phyloP scores from a whole-genome alignment of 2,329 filamentous ascomycete genomes.

The Fusarium napiforme region DNA sequence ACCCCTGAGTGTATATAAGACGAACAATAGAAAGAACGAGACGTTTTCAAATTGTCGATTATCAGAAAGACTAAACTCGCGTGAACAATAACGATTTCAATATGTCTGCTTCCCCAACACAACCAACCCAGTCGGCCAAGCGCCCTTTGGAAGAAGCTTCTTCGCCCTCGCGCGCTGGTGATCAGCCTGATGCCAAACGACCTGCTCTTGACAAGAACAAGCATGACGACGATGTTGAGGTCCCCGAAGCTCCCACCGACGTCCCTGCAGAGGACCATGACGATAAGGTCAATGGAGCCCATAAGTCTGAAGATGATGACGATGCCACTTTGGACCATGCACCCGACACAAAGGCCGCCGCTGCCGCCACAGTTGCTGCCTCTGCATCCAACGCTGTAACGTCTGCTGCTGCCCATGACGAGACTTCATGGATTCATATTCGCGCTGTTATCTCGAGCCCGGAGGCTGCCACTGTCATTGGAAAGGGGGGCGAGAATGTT shows the following conservation, averaged over 20 bases:
- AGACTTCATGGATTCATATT: slow-evolving; percentile 96
- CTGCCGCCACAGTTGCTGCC: slow-evolving; percentile 52
- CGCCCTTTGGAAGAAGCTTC: slow-evolving; percentile 97
- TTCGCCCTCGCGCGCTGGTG: slow-evolving; percentile 88
- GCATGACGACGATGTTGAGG: slow-evolving; percentile 67
- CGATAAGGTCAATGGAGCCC: slow-evolving; percentile 59
- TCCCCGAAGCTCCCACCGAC: slow-evolving; percentile 48
- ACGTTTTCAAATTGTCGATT: slow-evolving; percentile 47
- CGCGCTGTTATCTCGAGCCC: slow-evolving; percentile 97
- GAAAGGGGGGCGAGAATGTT: slow-evolving; percentile 98
- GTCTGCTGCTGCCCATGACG: slow-evolving; percentile 76
- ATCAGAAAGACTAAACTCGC: slow-evolving; percentile 38
- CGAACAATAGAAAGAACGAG: slow-evolving; percentile 49
- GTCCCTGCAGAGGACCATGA: slow-evolving; percentile 58
- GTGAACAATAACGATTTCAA: slow-evolving; percentile 43
- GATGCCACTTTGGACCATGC: slow-evolving; percentile 42
- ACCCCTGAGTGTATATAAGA: slow-evolving; percentile 85
- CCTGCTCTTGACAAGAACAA: slow-evolving; percentile 94
- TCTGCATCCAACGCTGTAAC: slow-evolving; percentile 52
- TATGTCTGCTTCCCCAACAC: slow-evolving; percentile 79
- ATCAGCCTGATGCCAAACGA: slow-evolving; percentile 97
- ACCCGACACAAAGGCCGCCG: slow-evolving; percentile 55
- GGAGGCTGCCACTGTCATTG: slow-evolving; percentile 97
- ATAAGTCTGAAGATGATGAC: slow-evolving; percentile 53
- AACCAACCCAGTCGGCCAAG: slow-evolving; percentile 80